Conservation (phyloP, 129 eudicot genomes). For the Glebionis coronaria region DNA sequence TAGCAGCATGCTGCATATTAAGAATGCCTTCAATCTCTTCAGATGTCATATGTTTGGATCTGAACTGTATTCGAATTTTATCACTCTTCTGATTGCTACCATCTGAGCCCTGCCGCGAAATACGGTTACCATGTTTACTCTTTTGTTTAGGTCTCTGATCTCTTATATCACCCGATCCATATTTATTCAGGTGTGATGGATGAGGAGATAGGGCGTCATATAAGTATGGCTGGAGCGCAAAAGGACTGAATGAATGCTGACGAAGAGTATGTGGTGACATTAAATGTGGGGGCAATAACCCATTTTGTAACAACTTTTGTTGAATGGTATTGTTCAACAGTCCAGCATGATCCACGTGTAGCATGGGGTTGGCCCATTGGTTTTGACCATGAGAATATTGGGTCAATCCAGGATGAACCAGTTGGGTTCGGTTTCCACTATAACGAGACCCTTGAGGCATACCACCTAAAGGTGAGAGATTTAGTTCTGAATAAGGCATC, state of each 20-base stretch:
- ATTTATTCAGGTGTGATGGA: conserved; percentile 51
- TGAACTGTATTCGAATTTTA: conserved; percentile 46
- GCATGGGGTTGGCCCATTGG: conserved; percentile 62
- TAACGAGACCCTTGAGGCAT: conserved; percentile 49
- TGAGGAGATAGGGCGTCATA: conserved; percentile 50
- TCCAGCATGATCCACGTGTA: conserved; percentile 65
- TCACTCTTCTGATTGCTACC: conserved; percentile 58
- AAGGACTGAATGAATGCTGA: conserved; percentile 53
- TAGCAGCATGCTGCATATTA: conserved; percentile 82
- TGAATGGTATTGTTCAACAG: conserved; percentile 53
- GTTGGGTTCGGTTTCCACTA: conserved; percentile 44
- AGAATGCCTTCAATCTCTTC: conserved; percentile 89
- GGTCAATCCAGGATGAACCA: conserved; percentile 40
- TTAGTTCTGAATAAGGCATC: conserved; percentile 48
- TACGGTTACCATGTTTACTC: conserved; percentile 50
- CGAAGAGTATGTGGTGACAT: conserved; percentile 58
- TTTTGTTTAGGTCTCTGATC: conserved; percentile 55
- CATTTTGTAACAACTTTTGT: conserved; percentile 59
- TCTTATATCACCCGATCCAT: conserved; percentile 51
- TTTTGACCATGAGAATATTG: conserved; percentile 45
- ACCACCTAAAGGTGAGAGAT: conserved; percentile 49
- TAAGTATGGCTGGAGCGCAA: conserved; percentile 59
- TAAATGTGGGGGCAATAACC: conserved; percentile 47
- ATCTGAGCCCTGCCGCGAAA: conserved; percentile 75
- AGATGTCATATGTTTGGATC: conserved; percentile 86